Evolutionary conservation across 345 rosid genomes (phyloP).

Genomic region (Eucalyptus sp.): DNA sequence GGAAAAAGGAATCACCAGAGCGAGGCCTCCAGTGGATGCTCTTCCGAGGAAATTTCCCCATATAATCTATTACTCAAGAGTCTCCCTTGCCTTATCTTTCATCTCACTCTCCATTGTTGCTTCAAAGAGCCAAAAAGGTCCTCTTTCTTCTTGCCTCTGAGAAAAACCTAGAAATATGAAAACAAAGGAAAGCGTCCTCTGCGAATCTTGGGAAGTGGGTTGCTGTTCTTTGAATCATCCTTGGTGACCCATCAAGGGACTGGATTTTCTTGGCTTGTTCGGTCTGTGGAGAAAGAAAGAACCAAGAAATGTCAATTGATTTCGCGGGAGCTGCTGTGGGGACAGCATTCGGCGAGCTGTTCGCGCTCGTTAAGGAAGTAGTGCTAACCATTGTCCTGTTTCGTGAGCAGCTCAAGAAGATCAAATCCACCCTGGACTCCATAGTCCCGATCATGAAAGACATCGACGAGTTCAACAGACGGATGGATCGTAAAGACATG

Average conservation of each 20-base stretch:
- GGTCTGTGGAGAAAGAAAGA: neutral
- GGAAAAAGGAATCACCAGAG: neutral
- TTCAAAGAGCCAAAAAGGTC: neutral
- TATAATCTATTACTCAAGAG: neutral
- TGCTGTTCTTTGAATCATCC: neutral
- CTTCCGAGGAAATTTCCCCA: neutral
- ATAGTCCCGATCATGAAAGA: neutral
- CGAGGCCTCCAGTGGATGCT: neutral
- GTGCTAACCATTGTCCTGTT: no score
- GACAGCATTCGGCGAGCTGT: neutral
- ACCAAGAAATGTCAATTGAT: neutral
- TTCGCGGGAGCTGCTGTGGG: neutral
- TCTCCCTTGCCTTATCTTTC: accelerated
- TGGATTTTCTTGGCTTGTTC: neutral
- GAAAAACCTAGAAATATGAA: neutral
- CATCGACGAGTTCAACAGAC: neutral
- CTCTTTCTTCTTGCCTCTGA: neutral
- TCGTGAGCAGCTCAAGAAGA: no score
- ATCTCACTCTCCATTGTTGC: neutral
- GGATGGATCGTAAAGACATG: neutral
- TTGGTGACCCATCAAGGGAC: no score
- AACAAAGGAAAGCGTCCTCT: neutral
- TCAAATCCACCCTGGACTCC: no score
- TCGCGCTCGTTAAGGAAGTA: no score
- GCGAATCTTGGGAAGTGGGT: neutral